phyloP scores from a whole-genome alignment of 2,329 filamentous ascomycete genomes.

The Diplodia scrobiculata region DNA sequence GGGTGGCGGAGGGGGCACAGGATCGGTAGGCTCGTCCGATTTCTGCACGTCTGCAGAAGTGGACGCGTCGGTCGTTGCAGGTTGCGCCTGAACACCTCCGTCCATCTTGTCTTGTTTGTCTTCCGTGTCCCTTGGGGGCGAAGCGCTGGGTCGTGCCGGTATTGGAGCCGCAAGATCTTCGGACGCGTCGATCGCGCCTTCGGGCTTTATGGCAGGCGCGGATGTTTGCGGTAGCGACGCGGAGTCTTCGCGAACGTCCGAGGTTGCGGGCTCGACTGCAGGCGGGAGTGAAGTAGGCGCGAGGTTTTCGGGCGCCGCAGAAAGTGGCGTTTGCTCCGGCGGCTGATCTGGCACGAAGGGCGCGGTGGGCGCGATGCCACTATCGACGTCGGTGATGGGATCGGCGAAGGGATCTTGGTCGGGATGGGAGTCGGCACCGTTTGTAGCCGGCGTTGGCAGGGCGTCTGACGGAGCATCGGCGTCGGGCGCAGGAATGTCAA shows the following conservation, averaged over 20 bases:
- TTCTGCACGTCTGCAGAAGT: conserved; percentile 1
- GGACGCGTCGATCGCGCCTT: not conserved
- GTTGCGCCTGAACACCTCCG: not conserved
- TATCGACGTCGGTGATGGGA: conserved; percentile 47
- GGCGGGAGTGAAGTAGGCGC: conserved; percentile 41
- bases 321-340: conserved; percentile 44
- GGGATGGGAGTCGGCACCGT: conserved; percentile 38
- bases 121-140: conserved; percentile 1
- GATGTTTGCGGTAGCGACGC: conserved; percentile 11
- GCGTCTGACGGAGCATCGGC: conserved; percentile 30
- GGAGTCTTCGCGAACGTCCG: conserved; percentile 35
- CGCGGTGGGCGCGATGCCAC: conserved; percentile 49
- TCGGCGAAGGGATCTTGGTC: conserved; percentile 40
- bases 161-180: not conserved
- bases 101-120: conserved; percentile 20
- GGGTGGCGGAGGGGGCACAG: conserved; percentile 11
- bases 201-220: conserved; percentile 1
- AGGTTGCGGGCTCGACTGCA: conserved; percentile 47
- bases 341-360: conserved; percentile 49
- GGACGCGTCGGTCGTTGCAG: conserved; percentile 1
- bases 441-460: conserved; percentile 33
- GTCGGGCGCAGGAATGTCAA: conserved; percentile 34
- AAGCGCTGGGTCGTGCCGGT: not conserved
- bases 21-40: conserved; percentile 24
- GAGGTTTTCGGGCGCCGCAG: conserved; percentile 33